Evolutionary conservation across 2,329 filamentous ascomycete species (phyloP), one percentile per base, ranked within the genome.

Genomic region (Calonectria hawksworthii): DNA sequence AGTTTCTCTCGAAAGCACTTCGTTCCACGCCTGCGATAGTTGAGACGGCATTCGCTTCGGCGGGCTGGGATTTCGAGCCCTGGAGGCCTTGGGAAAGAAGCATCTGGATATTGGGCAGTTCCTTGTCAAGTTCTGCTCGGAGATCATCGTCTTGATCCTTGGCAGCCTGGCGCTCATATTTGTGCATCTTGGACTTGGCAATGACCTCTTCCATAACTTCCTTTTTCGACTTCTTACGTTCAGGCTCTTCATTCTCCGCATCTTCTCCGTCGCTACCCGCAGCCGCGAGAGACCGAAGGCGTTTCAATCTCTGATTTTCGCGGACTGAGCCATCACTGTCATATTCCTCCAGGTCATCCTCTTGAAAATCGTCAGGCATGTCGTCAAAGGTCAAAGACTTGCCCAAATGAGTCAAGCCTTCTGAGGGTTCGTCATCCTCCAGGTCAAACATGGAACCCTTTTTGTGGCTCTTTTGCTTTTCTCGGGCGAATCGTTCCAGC

Each of bases 191-290:
- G 1, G 96, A 99, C 86, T 99, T 99, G 75, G 96, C 95, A 78
- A 99, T 98, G 75, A 99, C 90, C 85, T 99, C 98, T 82, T 98
- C 94, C 95, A 99, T 98, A 65, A 99, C 95, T 85, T 99, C 97
- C 69, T 97, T 94, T 86, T 98, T 99, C 4, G 93, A 93, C 88
- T 98, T 99, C 85, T 98, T 98, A 74, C 94, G 91, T 80, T 96
- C 94, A 0, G 95, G 96, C 76, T 93, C 87, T 26, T 89, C 89
- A 44, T 89, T 88, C 7, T 86, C 87, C 0, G 88, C 88, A 4
- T 86, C 87, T 3, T 87, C 89, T n/a, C 86, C 87, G 4, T 87
- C 89, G 66, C 88, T 87, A 0, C 86, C 89, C 36, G 88, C 85
- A 28, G 86, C 81, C 34, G 83, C 83, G 32, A 88, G 79, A 38